Conservation (phyloP, 129 eudicot genomes). For the Solidago caesia region DNA sequence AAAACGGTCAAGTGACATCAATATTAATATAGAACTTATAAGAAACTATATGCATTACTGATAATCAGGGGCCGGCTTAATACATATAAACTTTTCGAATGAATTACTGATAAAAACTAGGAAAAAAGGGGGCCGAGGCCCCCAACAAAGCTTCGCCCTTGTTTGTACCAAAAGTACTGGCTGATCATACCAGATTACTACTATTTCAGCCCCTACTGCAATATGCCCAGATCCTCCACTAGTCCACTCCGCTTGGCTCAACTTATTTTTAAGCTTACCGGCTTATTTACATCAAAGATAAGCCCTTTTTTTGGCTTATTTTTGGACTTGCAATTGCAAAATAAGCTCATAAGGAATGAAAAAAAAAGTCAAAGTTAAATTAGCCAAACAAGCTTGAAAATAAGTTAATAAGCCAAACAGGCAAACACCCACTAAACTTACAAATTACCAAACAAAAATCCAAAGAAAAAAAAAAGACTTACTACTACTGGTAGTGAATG, state of each 20-base stretch:
- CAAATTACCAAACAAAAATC: no score
- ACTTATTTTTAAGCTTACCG: background rate
- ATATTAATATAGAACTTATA: background rate
- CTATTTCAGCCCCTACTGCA: conserved; percentile 8
- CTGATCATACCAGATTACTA: conserved; percentile 9
- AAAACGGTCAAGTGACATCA: conserved; percentile 17
- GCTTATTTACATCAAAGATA: no score
- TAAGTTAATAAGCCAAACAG: background rate
- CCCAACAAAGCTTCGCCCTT: no score
- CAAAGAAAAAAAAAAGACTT: background rate
- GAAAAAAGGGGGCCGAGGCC: no score
- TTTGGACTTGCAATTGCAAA: no score
- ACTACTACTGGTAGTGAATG: conserved; percentile 35
- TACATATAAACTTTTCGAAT: no score
- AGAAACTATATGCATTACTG: background rate
- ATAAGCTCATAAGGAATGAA: background rate
- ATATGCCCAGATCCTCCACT: background rate
- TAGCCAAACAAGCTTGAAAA: background rate
- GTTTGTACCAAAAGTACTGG: no score
- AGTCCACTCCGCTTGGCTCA: background rate
- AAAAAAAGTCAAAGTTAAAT: background rate
- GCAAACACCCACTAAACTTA: no score
- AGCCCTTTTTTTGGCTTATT: no score
- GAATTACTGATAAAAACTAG: no score
- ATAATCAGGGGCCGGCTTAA: background rate